phyloP scores from a whole-genome alignment of 108 stramenopile genomes.

The Cyclotella cryptica region DNA sequence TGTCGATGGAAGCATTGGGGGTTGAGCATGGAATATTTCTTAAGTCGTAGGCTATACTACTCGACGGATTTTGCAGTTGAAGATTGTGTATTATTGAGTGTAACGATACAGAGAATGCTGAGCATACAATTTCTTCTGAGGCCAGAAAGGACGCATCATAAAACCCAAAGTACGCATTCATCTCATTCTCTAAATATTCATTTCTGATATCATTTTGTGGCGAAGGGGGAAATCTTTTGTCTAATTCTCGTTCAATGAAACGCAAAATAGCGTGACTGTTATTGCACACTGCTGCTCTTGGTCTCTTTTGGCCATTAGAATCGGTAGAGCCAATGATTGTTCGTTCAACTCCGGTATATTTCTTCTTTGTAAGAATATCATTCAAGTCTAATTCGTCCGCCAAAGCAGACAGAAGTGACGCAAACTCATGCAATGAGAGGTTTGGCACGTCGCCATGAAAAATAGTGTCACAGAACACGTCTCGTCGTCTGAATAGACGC shows the following conservation, averaged over 20 bases:
- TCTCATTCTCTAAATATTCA: slow-evolving; percentile 21
- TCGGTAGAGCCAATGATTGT: neutral
- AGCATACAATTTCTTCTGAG: slow-evolving; percentile 36
- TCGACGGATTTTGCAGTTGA: neutral
- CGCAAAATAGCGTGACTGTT: slow-evolving; percentile 46
- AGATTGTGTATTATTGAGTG: slow-evolving; percentile 33
- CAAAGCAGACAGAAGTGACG: slow-evolving; percentile 3
- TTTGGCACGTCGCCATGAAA: slow-evolving; percentile 5
- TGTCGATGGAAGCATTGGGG: slow-evolving; percentile 12
- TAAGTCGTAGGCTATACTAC: neutral
- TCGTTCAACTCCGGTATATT: too few species aligned
- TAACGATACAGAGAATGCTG: slow-evolving; percentile 36
- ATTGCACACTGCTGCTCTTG: slow-evolving; percentile 10
- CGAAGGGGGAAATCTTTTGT: slow-evolving; percentile 18
- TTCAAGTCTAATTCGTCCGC: neutral
- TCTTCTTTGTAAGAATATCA: neutral
- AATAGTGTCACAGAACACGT: neutral
- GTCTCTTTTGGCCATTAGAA: slow-evolving; percentile 17
- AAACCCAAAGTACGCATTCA: slow-evolving; percentile 36
- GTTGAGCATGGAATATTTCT: neutral
- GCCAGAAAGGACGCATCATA: slow-evolving; percentile 23
- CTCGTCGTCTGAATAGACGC: slow-evolving; percentile 4
- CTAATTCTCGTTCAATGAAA: slow-evolving; percentile 31
- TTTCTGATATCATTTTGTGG: neutral
- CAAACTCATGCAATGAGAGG: neutral